Base-by-base conservation (phyloP, 768 basidiomycete species). In the Termitomyces sp. region DNA sequence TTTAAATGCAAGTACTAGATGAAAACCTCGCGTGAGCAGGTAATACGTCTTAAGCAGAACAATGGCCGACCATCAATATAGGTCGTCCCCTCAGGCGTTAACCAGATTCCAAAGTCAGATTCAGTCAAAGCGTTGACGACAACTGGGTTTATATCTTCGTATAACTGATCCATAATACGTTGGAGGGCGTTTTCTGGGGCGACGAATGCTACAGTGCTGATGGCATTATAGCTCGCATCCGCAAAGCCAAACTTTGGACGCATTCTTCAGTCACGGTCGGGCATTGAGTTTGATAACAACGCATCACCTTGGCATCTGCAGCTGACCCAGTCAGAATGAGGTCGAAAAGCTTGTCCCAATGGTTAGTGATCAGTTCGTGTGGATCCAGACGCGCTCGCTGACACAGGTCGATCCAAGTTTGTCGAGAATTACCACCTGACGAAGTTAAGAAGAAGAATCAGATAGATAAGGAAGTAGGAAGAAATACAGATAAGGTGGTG, bases 391-490 rank as follows among this genome's bases (percentile, higher is more conserved):
- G 68, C 0, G 88, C 85, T 58, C 79, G 81, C 63, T 90, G 91
- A 56, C 88, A 90, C 5, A 91, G 61, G 56, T 92, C 90, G 58
- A 95, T 88, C 94, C 94, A 97, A 1, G 79, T 79, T 62, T 83
- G 85, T 18, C 83, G 79, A 9, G 80, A 77, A 16, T 74, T 69
- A 22, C 74, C 78, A 61, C 76, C 82, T 82, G 56, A 6, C 16
- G 36, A 7, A 1, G 2, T 45, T 26, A 14, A 3, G 3, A 45
- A 50, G 13, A 56, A 16, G 3, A 45, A 9, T 12, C 8, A 16
- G 16, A 28, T 14, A 6, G 1, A 35, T 33, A 26, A 7, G 28
- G 32, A 50, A 8, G 5, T 9, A 32, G 12, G 2, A 13, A 48
- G 28, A 43, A 18, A 61, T 53, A 90, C 89, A 76, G 49, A 84